Conservation (phyloP, 768 basidiomycete species). For the Serendipita indica region DNA sequence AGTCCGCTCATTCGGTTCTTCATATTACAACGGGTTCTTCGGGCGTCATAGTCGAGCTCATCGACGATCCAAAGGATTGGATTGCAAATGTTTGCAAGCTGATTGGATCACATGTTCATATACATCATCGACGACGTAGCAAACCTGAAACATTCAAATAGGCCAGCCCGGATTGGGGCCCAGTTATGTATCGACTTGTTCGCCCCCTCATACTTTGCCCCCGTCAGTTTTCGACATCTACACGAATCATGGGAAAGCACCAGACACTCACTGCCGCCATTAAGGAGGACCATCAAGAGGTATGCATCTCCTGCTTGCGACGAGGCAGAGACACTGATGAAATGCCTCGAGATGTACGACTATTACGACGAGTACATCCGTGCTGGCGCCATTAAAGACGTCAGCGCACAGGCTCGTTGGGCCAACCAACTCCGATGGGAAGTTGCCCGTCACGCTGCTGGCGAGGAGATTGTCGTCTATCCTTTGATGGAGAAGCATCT, state of each 20-base stretch:
- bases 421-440: conserved; percentile 44
- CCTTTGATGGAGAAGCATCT: conserved; percentile 45
- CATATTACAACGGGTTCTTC: too few species aligned
- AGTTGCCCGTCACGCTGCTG: conserved; percentile 40
- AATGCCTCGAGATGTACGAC: conserved; percentile 34
- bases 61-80: too few species aligned
- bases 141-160: too few species aligned
- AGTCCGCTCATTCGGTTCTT: too few species aligned
- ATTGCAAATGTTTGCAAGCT: too few species aligned
- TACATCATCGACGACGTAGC: too few species aligned
- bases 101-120: too few species aligned
- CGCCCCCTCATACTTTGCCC: not conserved
- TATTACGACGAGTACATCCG: conserved; percentile 38
- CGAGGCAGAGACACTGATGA: not conserved
- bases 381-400: conserved; percentile 24
- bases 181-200: not conserved
- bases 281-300: conserved; percentile 38
- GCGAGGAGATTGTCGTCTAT: conserved; percentile 50
- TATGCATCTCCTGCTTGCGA: conserved; percentile 12
- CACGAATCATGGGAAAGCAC: not conserved
- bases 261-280: conserved; percentile 27
- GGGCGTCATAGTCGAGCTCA: too few species aligned
- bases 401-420: conserved; percentile 38
- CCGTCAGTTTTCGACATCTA: not conserved
- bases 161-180: too few species aligned